A percentile compares a stretch with the other conserved stretches of the same genome.
phyloP scores from a whole-genome alignment of 1,139 yeast genomes.

The Debaryomyces sp. region DNA sequence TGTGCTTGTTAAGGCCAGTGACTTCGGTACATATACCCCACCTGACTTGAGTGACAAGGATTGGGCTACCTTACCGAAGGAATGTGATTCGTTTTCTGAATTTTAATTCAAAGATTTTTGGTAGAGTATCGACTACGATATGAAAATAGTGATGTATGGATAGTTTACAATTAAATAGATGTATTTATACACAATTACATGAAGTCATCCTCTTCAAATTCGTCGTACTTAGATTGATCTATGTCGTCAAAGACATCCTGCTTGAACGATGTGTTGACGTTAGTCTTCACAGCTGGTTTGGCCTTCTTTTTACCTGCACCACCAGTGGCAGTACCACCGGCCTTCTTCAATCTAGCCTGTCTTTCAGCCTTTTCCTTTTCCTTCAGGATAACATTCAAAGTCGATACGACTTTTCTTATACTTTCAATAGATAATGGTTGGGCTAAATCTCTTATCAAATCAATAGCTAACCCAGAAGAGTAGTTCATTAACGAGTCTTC shows the following conservation, averaged over 20 bases:
- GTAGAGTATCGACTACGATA: not conserved
- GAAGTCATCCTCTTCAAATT: conserved; percentile 79
- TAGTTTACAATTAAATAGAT: conserved; percentile 4
- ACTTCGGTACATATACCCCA: not conserved
- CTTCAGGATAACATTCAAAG: conserved; percentile 76
- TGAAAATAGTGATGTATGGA: not conserved
- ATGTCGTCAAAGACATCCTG: conserved; percentile 68
- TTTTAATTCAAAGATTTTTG: not conserved
- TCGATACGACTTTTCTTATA: conserved; percentile 81
- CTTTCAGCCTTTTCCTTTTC: conserved; percentile 92
- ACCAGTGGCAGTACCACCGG: conserved; percentile 87
- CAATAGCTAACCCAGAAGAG: conserved; percentile 76
- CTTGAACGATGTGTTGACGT: conserved; percentile 77
- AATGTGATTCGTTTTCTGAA: not conserved
- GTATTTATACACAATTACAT: conserved; percentile 53
- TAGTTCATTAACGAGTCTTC: conserved; percentile 69
- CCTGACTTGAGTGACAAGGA: not conserved
- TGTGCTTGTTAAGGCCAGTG: conserved; percentile 16
- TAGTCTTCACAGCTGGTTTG: conserved; percentile 71
- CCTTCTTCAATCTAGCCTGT: conserved; percentile 73
- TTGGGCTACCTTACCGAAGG: conserved; percentile 3
- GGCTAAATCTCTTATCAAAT: conserved; percentile 80
- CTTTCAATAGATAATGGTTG: conserved; percentile 82
- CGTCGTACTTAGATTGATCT: conserved; percentile 50
- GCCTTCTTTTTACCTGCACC: conserved; percentile 97